Conservation (phyloP, 495 filamentous ascomycete genomes). For the Penicillium daleae region DNA sequence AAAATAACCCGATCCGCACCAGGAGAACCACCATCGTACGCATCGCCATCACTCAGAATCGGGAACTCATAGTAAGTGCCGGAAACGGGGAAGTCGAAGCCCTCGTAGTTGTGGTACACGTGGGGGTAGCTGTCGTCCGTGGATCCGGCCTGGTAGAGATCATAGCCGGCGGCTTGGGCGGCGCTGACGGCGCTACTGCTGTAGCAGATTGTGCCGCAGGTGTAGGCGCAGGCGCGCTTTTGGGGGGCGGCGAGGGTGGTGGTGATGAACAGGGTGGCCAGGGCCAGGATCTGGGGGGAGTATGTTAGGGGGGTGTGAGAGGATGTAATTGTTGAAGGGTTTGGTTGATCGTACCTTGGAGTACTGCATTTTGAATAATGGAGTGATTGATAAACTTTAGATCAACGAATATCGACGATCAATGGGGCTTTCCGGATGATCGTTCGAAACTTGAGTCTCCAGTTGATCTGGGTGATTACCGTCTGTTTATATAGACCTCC, state of each 20-base stretch:
- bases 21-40: slow-evolving; percentile 67
- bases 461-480: not conserved
- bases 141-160: slow-evolving; percentile 47
- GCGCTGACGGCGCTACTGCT: slow-evolving; percentile 47
- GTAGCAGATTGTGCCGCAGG: slow-evolving; percentile 58
- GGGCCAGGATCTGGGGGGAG: slow-evolving; percentile 25
- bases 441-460: too few species aligned
- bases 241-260: slow-evolving; percentile 50
- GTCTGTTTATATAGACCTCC: slow-evolving; percentile 15
- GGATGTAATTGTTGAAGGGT: too few species aligned
- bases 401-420: slow-evolving; percentile 1
- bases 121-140: slow-evolving; percentile 67
- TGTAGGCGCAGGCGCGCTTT: slow-evolving; percentile 52
- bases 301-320: too few species aligned
- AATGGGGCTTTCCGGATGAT: not conserved
- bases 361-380: slow-evolving; percentile 34
- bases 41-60: slow-evolving; percentile 55
- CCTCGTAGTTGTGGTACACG: slow-evolving; percentile 74
- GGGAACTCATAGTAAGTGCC: slow-evolving; percentile 78
- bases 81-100: slow-evolving; percentile 64
- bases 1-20: slow-evolving; percentile 76
- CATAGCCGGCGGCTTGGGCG: slow-evolving; percentile 55
- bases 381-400: not conserved
- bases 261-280: slow-evolving; percentile 37
- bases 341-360: slow-evolving; percentile 27